phyloP scores from a whole-genome alignment of 2,329 filamentous ascomycete genomes.

The Trichoderma afroharzianum region DNA sequence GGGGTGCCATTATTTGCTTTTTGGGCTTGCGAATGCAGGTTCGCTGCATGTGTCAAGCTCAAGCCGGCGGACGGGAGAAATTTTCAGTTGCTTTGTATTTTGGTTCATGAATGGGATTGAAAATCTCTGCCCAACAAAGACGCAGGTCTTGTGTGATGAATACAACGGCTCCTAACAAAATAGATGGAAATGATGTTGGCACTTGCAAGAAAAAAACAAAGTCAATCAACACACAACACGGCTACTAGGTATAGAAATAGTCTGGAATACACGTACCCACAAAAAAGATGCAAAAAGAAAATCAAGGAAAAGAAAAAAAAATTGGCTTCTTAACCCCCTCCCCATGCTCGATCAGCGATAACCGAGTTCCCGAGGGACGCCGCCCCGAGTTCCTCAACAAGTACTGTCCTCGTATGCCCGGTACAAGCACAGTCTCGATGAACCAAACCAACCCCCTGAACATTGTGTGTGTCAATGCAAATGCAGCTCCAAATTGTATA shows the following conservation, averaged over 20 bases:
- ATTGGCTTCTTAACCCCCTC: background rate
- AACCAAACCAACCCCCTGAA: background rate
- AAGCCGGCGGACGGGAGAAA: background rate
- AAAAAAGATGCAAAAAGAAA: background rate
- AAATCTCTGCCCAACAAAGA: background rate
- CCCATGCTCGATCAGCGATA: conserved; percentile 10
- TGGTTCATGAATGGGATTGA: background rate
- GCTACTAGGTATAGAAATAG: background rate
- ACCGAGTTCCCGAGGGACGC: conserved; percentile 1
- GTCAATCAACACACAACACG: background rate
- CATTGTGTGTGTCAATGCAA: background rate
- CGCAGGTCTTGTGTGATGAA: background rate
- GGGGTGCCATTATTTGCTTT: background rate
- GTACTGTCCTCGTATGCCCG: background rate
- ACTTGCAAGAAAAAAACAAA: background rate
- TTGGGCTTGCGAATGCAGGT: background rate
- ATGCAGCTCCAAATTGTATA: background rate
- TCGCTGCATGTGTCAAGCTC: conserved; percentile 14
- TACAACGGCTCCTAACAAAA: background rate
- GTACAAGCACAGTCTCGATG: background rate
- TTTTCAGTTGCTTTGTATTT: background rate
- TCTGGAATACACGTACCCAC: background rate
- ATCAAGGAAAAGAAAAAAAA: background rate
- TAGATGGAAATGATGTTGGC: background rate
- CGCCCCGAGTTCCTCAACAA: background rate